Base-by-base conservation (phyloP, 2,329 filamentous ascomycete species). In the Phyllosticta citrichinensis region DNA sequence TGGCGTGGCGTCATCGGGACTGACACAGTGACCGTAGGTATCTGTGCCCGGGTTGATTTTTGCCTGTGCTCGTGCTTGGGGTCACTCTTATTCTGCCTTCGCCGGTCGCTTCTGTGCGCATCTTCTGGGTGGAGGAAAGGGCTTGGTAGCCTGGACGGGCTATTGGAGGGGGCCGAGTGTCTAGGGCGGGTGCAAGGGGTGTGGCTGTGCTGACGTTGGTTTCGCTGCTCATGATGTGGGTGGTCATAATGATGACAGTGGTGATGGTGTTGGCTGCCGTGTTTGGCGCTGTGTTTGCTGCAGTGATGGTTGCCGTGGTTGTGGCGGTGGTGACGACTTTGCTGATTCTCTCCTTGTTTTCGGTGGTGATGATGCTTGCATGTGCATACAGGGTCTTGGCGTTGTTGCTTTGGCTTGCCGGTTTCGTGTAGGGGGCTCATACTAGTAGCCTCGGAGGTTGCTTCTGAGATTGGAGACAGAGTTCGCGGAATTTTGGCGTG, bases 381-480 rank as follows among this genome's bases (percentile, higher is more conserved):
- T 47, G 40, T 47, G 17, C 40, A 47, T 47, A 17, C 40, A 47
- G 40, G 14, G 40, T 17, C 40, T 47, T 47, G 40, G 40, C 14
- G 40, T 47, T 47, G 40, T 47, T 47, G 40, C 40, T 47, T 47
- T 47, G 40, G 40, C 40, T 47, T 47, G 17, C 6, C 5, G 40
- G 40, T 47, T 47, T 47, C 40, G 40, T 47, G 6, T 47, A 47
- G 17, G 40, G 40, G 6, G 40, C n/a, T n/a, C 12, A 1, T n/a
- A 47, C 12, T 12, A 14, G 17, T 6, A 19, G 17, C 5, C 3
- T 5, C 52, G 52, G 24, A 17, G 10, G 17, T 40, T 61, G 27
- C 54, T 61, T 61, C 54, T 52, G 51, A 25, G 47, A 57, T 57
- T 12, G 59, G 14, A 47, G 47, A 20, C 51, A 61, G 59, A 40